phyloP scores from a whole-genome alignment of 495 filamentous ascomycete species.

The Cudoniella acicularis region DNA sequence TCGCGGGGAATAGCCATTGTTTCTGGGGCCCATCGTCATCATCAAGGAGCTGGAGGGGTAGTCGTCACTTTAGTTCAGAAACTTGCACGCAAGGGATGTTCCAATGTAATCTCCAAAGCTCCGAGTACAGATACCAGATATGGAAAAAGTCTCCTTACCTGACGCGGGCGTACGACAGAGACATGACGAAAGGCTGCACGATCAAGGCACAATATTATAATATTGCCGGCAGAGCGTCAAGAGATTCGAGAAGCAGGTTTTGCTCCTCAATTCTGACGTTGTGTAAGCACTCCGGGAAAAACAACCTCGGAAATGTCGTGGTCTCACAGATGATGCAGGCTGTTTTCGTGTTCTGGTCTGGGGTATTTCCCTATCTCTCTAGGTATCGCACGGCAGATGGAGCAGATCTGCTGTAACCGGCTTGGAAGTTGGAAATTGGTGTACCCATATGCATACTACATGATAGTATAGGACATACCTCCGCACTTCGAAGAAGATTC shows the following conservation, averaged over 20 bases:
- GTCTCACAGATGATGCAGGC: not conserved
- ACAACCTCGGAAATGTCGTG: not conserved
- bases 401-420: not conserved
- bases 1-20: not conserved
- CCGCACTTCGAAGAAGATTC: too few relatives aligned
- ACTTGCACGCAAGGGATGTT: not conserved
- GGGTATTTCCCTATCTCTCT: not conserved
- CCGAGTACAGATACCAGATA: not conserved
- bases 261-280: not conserved
- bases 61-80: too few relatives aligned
- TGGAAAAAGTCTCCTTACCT: not conserved
- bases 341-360: not conserved
- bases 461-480: too few relatives aligned
- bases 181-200: not conserved
- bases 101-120: not conserved
- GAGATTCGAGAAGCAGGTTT: not conserved
- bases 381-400: not conserved
- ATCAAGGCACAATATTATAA: not conserved
- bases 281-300: not conserved
- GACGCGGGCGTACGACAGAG: not conserved
- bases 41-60: not conserved
- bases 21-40: not conserved
- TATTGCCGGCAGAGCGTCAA: too few relatives aligned
- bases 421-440: too few relatives aligned
- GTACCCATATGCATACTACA: too few relatives aligned